Evolutionary conservation across 129 eudicot species (phyloP).

Genomic region (Glebionis coronaria): DNA sequence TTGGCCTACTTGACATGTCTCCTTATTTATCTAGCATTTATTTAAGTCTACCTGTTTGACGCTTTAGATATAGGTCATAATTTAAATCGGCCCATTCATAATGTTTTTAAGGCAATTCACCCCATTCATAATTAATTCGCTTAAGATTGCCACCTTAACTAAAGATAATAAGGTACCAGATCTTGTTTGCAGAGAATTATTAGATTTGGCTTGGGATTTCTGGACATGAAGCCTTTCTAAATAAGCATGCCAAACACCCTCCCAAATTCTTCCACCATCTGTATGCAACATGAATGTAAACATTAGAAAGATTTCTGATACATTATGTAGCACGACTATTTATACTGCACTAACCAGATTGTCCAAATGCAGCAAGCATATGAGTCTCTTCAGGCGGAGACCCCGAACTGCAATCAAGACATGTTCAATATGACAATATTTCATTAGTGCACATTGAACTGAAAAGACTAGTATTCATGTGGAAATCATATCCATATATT

Average conservation of each 20-base stretch:
- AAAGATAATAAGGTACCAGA: conserved; percentile 43
- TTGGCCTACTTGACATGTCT: too few species aligned
- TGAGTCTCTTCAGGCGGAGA: conserved; percentile 83
- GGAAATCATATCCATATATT: background rate
- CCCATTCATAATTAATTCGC: background rate
- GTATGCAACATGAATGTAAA: conserved; percentile 2
- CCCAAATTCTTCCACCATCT: conserved; percentile 90
- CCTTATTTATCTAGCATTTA: too few species aligned
- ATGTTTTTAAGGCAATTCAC: too few species aligned
- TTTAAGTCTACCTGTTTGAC: too few species aligned
- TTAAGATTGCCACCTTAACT: background rate
- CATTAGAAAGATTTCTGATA: background rate
- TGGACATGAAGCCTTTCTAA: conserved; percentile 59
- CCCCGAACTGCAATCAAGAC: conserved; percentile 71
- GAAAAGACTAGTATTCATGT: background rate
- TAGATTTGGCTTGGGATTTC: conserved; percentile 41
- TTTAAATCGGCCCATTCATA: too few species aligned
- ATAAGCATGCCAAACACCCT: conserved; percentile 76
- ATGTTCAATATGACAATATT: conserved; percentile 5
- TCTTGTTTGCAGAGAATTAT: conserved; percentile 49
- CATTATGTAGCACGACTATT: conserved; percentile 10
- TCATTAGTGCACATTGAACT: conserved; percentile 11
- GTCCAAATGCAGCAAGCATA: conserved; percentile 94
- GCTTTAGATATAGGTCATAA: too few species aligned
- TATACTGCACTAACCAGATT: conserved; percentile 52